Evolutionary conservation across 768 basidiomycete genomes (phyloP).

Genomic region (Chalciporus piperatus): DNA sequence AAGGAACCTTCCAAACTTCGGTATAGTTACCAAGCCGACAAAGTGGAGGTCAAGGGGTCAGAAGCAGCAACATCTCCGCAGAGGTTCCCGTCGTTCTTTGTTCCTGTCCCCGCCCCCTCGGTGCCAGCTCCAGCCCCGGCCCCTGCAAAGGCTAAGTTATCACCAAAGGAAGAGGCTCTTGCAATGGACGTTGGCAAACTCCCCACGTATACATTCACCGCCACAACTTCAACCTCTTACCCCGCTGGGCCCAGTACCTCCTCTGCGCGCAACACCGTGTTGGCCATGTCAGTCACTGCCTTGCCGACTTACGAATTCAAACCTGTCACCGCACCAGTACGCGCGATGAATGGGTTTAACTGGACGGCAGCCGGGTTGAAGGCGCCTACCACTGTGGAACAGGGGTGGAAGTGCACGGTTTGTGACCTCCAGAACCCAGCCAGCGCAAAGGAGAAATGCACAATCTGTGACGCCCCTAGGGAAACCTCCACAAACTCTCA

Average conservation of each 20-base stretch:
- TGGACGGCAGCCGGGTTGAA: slow-evolving; percentile 63
- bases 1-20: slow-evolving; percentile 80
- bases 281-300: slow-evolving; percentile 35
- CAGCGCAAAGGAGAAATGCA: slow-evolving; percentile 41
- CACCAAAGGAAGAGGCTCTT: slow-evolving; percentile 26
- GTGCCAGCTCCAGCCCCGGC: no score
- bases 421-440: slow-evolving; percentile 47
- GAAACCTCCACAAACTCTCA: slow-evolving; percentile 15
- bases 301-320: slow-evolving; percentile 47
- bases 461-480: slow-evolving; percentile 41
- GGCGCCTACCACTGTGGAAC: slow-evolving; percentile 31
- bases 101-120: slow-evolving; percentile 13
- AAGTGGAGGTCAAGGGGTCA: slow-evolving; percentile 31
- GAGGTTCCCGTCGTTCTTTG: slow-evolving; percentile 13
- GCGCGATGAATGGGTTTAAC: slow-evolving; percentile 45
- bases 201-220: slow-evolving; percentile 34
- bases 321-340: slow-evolving; percentile 13
- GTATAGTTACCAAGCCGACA: slow-evolving; percentile 64
- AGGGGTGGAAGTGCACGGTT: slow-evolving; percentile 54
- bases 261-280: slow-evolving; percentile 36
- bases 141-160: slow-evolving; percentile 23
- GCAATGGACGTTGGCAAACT: slow-evolving; percentile 32
- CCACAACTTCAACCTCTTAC: slow-evolving; percentile 9
- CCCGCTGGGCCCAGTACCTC: slow-evolving; percentile 22
- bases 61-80: slow-evolving; percentile 8